These are phyloP conservation scores for Grifola frondosa DNA, from an alignment of 1,284 basidiomycete species.

Conservation along the genomic window DNA sequence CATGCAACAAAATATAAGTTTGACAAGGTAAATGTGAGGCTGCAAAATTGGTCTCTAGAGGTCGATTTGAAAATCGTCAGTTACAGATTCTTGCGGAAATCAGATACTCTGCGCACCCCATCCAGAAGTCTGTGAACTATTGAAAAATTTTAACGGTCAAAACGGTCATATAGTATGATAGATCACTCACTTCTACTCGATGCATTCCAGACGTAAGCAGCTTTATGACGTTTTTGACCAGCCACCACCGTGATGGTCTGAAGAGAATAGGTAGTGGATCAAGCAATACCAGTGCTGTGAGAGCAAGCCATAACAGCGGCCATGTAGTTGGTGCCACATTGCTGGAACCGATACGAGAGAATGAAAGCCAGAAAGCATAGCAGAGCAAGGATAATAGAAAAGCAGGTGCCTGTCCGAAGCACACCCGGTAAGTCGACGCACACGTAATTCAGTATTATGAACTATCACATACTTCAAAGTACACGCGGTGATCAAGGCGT, in stretches of 20 bases:
- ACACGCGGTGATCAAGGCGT: conserved; percentile 78
- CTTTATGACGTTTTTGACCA: conserved; percentile 61
- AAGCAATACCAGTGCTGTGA: conserved; percentile 61
- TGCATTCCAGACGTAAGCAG: conserved; percentile 71
- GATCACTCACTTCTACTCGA: conserved; percentile 67
- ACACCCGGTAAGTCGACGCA: not conserved
- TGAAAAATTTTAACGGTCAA: not conserved
- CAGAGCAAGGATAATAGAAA: conserved; percentile 76
- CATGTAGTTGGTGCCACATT: conserved; percentile 58
- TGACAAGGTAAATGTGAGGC: conserved; percentile 71
- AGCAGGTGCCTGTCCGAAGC: conserved; percentile 63
- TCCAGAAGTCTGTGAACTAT: conserved; percentile 81
- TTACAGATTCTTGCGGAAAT: conserved; percentile 15
- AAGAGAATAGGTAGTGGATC: conserved; percentile 77
- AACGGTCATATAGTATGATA: not conserved
- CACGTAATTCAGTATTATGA: too few species aligned
- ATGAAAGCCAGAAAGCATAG: conserved; percentile 86
- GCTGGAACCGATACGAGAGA: conserved; percentile 57
- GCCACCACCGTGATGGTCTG: conserved; percentile 76
- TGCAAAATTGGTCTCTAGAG: conserved; percentile 81
- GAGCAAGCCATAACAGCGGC: conserved; percentile 84
- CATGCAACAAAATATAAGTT: conserved; percentile 77
- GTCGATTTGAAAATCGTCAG: conserved; percentile 19
- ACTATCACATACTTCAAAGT: conserved; percentile 66
- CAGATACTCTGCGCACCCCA: conserved; percentile 53